Conservation (phyloP, 1,139 yeast genomes). For the Candida sojae region DNA sequence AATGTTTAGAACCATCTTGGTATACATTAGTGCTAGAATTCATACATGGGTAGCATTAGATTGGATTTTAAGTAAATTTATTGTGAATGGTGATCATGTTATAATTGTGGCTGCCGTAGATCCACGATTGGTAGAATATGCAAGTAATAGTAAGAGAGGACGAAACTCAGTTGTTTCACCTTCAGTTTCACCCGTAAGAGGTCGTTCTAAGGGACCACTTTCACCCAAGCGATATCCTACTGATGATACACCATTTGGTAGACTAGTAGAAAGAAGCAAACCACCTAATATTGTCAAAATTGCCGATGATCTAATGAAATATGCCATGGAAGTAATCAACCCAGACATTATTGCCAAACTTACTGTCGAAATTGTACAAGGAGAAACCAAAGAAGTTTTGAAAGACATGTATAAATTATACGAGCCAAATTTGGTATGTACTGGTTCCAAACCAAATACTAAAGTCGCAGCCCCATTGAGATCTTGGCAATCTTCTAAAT, state of each 20-base stretch:
- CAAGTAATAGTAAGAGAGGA: constrained; percentile 2
- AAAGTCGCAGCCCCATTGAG: constrained; percentile 54
- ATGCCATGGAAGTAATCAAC: constrained; percentile 48
- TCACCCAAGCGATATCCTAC: neutral
- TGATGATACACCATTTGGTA: constrained; percentile 21
- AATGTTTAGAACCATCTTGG: constrained; percentile 54
- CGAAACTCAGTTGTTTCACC: constrained; percentile 19
- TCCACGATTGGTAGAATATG: constrained; percentile 8
- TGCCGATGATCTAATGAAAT: constrained; percentile 46
- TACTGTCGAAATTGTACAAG: constrained; percentile 65
- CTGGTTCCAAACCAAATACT: constrained; percentile 55
- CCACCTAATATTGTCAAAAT: constrained; percentile 38
- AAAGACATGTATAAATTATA: constrained; percentile 64
- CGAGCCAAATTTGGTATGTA: constrained; percentile 64
- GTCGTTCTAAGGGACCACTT: neutral
- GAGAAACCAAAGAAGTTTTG: constrained; percentile 56
- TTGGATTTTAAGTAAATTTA: constrained; percentile 55
- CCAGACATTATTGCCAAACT: constrained; percentile 54
- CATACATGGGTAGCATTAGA: constrained; percentile 84
- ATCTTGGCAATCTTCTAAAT: constrained; percentile 61
- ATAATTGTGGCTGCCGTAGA: constrained; percentile 53
- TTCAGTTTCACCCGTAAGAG: constrained; percentile 1
- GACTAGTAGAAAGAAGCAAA: constrained; percentile 33
- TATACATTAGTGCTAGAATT: constrained; percentile 66
- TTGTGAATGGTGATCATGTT: constrained; percentile 65